These are phyloP conservation scores for Onygena corvina DNA, from an alignment of 2,329 filamentous ascomycete species.

Conservation along the genomic window DNA sequence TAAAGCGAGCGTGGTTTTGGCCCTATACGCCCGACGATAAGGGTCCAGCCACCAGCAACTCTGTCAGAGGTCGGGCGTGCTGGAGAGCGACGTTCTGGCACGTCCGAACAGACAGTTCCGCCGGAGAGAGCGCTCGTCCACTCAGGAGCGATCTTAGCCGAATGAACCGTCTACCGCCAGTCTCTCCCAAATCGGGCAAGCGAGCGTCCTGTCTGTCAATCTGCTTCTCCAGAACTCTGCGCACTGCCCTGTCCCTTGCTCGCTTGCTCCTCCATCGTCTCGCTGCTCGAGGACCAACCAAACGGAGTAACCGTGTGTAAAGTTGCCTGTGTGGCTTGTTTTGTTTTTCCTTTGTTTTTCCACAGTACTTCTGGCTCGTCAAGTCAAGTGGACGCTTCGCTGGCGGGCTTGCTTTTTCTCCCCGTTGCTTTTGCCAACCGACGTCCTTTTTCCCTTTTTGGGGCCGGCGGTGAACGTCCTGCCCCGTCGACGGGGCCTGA, in stretches of 20 bases:
- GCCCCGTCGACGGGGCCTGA: not conserved
- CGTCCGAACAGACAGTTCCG: not conserved
- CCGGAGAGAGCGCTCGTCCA: not conserved
- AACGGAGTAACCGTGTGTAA: not conserved
- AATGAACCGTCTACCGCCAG: not conserved
- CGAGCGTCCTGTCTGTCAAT: not conserved
- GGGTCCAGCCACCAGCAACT: not conserved
- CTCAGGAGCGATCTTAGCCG: not conserved
- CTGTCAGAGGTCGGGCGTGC: not conserved
- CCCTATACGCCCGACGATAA: not conserved
- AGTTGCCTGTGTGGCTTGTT: not conserved
- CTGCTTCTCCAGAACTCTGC: too few relatives aligned
- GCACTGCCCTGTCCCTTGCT: conserved; percentile 1
- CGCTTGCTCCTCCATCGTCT: not conserved
- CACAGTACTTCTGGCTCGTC: too few relatives aligned
- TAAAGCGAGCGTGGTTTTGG: not conserved
- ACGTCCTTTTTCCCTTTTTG: conserved; percentile 7
- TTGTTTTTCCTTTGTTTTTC: not conserved
- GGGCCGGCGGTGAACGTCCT: conserved; percentile 5
- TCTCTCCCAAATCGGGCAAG: not conserved
- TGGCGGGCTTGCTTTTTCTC: too few relatives aligned
- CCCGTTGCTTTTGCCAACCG: too few relatives aligned
- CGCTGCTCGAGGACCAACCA: not conserved
- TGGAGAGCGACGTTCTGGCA: not conserved
- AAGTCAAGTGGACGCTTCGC: too few relatives aligned